Conservation (phyloP, 1,139 yeast species). For the Arxiozyma heterogenica region DNA sequence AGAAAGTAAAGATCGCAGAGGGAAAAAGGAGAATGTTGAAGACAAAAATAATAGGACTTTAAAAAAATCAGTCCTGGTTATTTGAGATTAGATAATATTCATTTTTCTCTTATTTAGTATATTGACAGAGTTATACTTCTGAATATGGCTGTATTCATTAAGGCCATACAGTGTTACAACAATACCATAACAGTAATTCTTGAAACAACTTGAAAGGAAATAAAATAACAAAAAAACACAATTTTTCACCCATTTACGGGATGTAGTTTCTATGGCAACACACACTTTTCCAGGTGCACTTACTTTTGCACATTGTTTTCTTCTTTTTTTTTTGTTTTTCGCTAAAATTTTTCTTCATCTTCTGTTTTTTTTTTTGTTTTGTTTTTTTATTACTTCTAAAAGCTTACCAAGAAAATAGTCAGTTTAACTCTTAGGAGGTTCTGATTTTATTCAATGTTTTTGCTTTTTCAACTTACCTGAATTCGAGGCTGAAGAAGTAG, state of each 20-base stretch:
- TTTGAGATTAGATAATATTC: background rate
- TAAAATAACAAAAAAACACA: background rate
- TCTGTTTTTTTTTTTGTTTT: background rate
- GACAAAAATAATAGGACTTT: background rate
- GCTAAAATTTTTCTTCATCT: background rate
- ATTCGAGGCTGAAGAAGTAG: background rate
- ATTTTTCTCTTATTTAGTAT: too few relatives aligned
- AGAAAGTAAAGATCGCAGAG: too few relatives aligned
- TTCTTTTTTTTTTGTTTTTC: background rate
- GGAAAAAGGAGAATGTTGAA: background rate
- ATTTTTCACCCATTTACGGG: background rate
- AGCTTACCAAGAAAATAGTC: background rate
- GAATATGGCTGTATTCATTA: too few relatives aligned
- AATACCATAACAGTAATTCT: background rate
- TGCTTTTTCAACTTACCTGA: background rate
- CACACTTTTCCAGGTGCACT: slow-evolving; percentile 2
- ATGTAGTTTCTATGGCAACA: slow-evolving; percentile 3
- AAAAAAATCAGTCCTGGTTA: background rate
- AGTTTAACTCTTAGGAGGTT: background rate
- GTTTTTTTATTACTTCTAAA: too few relatives aligned
- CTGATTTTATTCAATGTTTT: too few relatives aligned
- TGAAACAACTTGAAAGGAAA: background rate
- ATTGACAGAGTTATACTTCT: background rate
- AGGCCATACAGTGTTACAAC: background rate
- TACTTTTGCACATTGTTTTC: background rate